Conservation (phyloP, 805 yeast species). For the Cyberlindnera saturnus region DNA sequence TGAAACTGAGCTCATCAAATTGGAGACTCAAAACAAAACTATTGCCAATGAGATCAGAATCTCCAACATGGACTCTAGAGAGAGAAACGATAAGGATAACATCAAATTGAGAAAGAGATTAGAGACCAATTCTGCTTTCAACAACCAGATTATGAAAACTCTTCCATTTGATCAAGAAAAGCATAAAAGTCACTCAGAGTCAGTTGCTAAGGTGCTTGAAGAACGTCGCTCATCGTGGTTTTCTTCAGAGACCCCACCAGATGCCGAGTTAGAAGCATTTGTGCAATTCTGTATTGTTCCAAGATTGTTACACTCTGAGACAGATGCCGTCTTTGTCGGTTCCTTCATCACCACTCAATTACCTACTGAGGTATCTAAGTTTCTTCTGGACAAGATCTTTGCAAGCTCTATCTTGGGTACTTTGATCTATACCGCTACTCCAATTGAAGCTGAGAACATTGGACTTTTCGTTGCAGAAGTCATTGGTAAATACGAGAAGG, state of each 20-base stretch:
- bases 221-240: conserved; percentile 37
- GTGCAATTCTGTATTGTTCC: conserved; percentile 69
- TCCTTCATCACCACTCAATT: conserved; percentile 53
- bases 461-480: conserved; percentile 66
- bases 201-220: conserved; percentile 25
- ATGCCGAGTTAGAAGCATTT: conserved; percentile 30
- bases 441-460: conserved; percentile 73
- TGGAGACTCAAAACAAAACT: conserved; percentile 30
- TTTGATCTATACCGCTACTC: conserved; percentile 63
- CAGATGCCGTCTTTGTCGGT: conserved; percentile 71
- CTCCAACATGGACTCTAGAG: conserved; percentile 1
- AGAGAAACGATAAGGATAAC: conserved; percentile 5
- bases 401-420: conserved; percentile 42
- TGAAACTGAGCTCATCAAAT: conserved; percentile 35
- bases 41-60: conserved; percentile 29
- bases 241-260: conserved; percentile 7
- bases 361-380: conserved; percentile 33
- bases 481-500: conserved; percentile 39
- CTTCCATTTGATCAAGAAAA: conserved; percentile 10
- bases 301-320: conserved; percentile 68
- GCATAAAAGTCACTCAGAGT: conserved; percentile 38
- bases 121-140: conserved; percentile 2
- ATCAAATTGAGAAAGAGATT: conserved; percentile 19
- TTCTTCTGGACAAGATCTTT: conserved; percentile 42
- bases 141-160: conserved; percentile 4